Evolutionary conservation across 2,329 filamentous ascomycete species (phyloP), one percentile per base, ranked within the genome.

Genomic region (Paecilomyces sp.): DNA sequence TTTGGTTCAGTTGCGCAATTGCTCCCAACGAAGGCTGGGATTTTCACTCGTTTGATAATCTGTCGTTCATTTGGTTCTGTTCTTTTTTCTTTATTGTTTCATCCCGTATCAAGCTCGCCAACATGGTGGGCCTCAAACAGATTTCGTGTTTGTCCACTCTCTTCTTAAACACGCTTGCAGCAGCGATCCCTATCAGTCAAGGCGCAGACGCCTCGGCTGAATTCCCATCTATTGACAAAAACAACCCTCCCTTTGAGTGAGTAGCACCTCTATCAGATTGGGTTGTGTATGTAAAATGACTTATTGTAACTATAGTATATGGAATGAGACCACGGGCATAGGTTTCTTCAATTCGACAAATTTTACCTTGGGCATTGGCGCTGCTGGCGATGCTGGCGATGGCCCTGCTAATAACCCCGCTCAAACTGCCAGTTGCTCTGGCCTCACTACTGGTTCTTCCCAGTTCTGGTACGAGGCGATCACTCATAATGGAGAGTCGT

Each of bases 391-490:
- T 22, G 22, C 2, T 22, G 33, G 22, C 15, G 55, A 51, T 50
- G 47, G 13, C 3, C 15, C 24, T 28, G 9, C 18, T 28, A 36
- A 18, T 15, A 52, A 24, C n/a, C 4, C 41, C 41, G 41, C 41
- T 18, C 41, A 47, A 15, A 18, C 41, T n/a, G 31, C 50, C 28
- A 58, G 50, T 15, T 60, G 56, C 41, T 54, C 56, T 34, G 56
- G 59, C 25, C 47, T 57, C 18, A 56, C 57, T 15, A 34, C 4
- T 25, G 58, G 13, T 12, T 57, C 64, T 1, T 59, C 64, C 3
- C 61, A 61, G 2, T 69, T 67, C 56, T 70, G 70, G 70, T 70
- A 70, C 54, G 69, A 70, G 33, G 60, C 62, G n/a, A 68, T 70
- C 50, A 61, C 61, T 18, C 70, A 71, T 47, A 64, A 70, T 56